Base-by-base conservation (phyloP, 768 basidiomycete species). In the Astraeus odoratus region DNA sequence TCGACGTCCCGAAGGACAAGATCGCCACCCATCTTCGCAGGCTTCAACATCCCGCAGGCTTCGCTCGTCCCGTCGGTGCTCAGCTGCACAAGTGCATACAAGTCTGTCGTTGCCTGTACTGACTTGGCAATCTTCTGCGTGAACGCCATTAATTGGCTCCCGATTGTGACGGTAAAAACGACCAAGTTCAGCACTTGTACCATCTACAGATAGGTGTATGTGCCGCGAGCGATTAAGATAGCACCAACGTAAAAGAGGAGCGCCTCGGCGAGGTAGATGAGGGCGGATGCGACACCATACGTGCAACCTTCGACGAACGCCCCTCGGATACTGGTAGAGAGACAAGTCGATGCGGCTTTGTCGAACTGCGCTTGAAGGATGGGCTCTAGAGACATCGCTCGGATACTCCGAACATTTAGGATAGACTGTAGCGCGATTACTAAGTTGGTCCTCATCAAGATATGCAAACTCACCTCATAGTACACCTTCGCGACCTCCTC, bases 151-250 rank as follows among this genome's bases (percentile, higher is more conserved):
- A 94, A 73, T 59, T 90, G 87, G 18, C 86, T 80, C 0, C 91
- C 91, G 48, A 97, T 93, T 9, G 90, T 86, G 44, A 99, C 83
- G 7, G 87, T 82, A 69, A 98, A 98, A 13, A 96, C 81, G 41
- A 98, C 86, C 33, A 98, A 73, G 44, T 94, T 83, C 57, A 95
- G 79, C 20, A 89, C 86, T 64, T 94, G 80, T 25, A 95, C 77
- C 86, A 96, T 89, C 56, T 83, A 81, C 48, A 86, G 74, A 61
- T 94, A 98, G 8, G 79, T 78, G 64, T 95, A 95, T 18, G 77
- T 80, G 8, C 89, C 92, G 1, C 74, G 71, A 3, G 81, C 75
- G 44, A 98, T 80, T 49, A 98, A 75, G n/a, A 89, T 68, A 0
- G 91, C 87, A 34, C 92, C 89, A 41, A 92, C 83, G 56, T 86